Evolutionary conservation across 768 basidiomycete genomes (phyloP), one percentile per base, ranked within the genome.

Genomic region (Suillus occidentalis): DNA sequence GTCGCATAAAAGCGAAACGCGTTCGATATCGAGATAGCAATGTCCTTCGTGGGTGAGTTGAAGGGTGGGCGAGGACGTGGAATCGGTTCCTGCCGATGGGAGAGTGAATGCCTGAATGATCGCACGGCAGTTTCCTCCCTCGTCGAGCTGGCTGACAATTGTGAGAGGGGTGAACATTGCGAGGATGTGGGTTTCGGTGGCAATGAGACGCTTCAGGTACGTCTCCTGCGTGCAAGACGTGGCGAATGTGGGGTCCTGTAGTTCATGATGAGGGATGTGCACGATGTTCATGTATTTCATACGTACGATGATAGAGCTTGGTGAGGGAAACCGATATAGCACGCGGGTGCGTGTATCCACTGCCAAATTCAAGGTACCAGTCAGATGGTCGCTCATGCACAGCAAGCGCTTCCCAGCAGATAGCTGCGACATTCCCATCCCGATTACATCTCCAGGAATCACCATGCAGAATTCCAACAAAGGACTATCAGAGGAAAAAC

Each of bases 141-240:
- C 57, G 9, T 58, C 25, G 18, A 58, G 6, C 25, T 58, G 39
- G 25, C 37, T 58, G 39, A 58, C 37, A 3, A 40, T 58, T 40
- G 57, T 58, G 57, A 58, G 25, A 20, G 57, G 57, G 5, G 37
- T 58, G 28, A 58, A 58, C 57, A 58, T 58, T 28, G 57, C 57
- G 18, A 58, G 57, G 18, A 58, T 58, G 18, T 58, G 57, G 2
- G 57, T 58, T 58, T 58, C 57, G 20, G 57, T 58, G 16, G 57
- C 57, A 25, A 58, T 58, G 57, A 58, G 57, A 58, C 57, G 57
- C 39, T 58, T 58, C 18, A 58, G 18, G 57, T 58, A 58, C 18
- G 57, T 58, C 25, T 40, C 57, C 10, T 58, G 25, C 3, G 10
- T 40, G 25, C 57, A 36, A 55, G 53, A n/a, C 12, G 6, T 13